These are phyloP conservation scores for Mucor indicus DNA, from an alignment of 371 early-diverging fungal species.

Conservation along the genomic window DNA sequence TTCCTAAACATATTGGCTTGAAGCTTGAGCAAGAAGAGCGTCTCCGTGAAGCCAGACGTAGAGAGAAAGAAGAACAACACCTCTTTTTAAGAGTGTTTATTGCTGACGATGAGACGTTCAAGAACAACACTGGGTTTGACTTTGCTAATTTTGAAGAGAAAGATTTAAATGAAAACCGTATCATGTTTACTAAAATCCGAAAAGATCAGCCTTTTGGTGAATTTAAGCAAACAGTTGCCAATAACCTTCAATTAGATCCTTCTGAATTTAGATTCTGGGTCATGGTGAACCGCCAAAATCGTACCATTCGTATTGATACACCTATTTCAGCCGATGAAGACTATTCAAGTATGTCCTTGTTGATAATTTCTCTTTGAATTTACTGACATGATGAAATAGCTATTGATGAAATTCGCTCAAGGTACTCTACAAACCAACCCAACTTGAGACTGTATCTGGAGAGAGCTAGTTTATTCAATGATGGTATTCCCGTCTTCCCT, in stretches of 20 bases:
- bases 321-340: conserved; percentile 45
- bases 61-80: conserved; percentile 70
- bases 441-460: conserved; percentile 27
- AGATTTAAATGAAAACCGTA: conserved; percentile 7
- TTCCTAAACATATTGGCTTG: conserved; percentile 71
- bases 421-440: conserved; percentile 18
- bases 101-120: conserved; percentile 63
- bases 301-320: conserved; percentile 83
- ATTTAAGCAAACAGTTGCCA: conserved; percentile 23
- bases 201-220: conserved; percentile 37
- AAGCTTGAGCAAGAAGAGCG: conserved; percentile 60
- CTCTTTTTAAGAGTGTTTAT: conserved; percentile 58
- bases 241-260: conserved; percentile 32
- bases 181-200: conserved; percentile 10
- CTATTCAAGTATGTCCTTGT: conserved; percentile 6
- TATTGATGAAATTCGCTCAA: conserved; percentile 21
- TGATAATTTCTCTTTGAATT: background rate
- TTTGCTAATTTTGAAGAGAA: conserved; percentile 47
- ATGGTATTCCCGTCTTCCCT: conserved; percentile 3
- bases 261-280: conserved; percentile 81
- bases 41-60: conserved; percentile 43
- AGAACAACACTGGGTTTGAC: conserved; percentile 79
- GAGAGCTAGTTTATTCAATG: conserved; percentile 3
- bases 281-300: conserved; percentile 86
- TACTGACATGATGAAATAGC: background rate